phyloP scores from a whole-genome alignment of 345 rosid genomes.

The Odontarrhena argentea region DNA sequence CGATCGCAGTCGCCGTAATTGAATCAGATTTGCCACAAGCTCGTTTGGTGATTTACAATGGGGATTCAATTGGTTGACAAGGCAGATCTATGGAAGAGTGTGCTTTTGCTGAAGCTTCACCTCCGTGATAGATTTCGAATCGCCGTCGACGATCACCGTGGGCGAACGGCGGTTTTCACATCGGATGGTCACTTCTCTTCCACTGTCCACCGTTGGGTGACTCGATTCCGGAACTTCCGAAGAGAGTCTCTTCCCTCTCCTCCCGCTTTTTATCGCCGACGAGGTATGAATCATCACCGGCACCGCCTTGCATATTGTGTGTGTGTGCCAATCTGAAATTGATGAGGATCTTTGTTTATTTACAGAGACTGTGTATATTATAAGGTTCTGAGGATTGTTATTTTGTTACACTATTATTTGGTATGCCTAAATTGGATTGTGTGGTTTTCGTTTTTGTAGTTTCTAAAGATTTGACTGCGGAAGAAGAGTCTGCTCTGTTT shows the following conservation, averaged over 20 bases:
- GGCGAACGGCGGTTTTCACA: constrained; percentile 47
- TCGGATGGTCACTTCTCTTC: constrained; percentile 66
- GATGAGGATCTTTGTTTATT: not conserved
- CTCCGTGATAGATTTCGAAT: constrained; percentile 78
- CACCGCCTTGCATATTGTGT: not conserved
- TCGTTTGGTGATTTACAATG: constrained; percentile 38
- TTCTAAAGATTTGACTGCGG: constrained; percentile 61
- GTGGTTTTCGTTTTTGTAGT: constrained; percentile 45
- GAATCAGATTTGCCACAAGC: not conserved
- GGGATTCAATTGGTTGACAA: constrained; percentile 60
- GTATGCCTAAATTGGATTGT: constrained; percentile 11
- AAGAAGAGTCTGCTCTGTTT: constrained; percentile 69
- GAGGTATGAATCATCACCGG: constrained; percentile 49
- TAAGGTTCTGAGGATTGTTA: not conserved
- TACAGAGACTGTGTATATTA: not conserved
- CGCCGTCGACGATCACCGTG: constrained; percentile 67
- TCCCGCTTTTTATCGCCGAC: constrained; percentile 67
- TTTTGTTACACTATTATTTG: not conserved
- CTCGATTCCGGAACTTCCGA: constrained; percentile 74
- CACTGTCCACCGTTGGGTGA: constrained; percentile 59
- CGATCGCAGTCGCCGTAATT: constrained; percentile 16
- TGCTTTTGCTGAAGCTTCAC: constrained; percentile 60
- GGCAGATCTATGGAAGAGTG: constrained; percentile 84
- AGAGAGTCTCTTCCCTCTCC: constrained; percentile 78
- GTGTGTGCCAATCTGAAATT: not conserved